These are phyloP conservation scores for Neocucurbitaria cava DNA, from an alignment of 2,329 filamentous ascomycete species.

Conservation along the genomic window DNA sequence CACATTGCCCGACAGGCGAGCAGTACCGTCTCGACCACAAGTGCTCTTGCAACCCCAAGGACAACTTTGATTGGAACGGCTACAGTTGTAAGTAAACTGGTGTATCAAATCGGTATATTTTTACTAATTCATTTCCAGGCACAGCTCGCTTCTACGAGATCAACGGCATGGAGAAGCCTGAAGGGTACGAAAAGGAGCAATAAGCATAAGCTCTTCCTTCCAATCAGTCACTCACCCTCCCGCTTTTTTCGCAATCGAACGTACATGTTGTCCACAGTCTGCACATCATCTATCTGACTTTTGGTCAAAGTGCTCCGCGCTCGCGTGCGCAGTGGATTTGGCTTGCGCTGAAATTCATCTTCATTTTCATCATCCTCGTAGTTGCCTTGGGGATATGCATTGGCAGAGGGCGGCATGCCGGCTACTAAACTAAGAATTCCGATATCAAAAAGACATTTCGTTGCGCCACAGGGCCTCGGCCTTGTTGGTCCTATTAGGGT, in stretches of 20 bases:
- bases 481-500: neutral
- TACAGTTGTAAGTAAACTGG: conserved; percentile 80
- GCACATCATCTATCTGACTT: conserved; percentile 38
- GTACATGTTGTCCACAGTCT: conserved; percentile 2
- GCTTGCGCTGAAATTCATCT: conserved; percentile 26
- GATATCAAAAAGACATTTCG: conserved; percentile 5
- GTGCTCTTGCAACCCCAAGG: conserved; percentile 92
- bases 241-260: conserved; percentile 6
- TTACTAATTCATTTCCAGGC: conserved; percentile 64
- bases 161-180: conserved; percentile 81
- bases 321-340: conserved; percentile 30
- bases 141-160: conserved; percentile 86
- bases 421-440: conserved; percentile 5
- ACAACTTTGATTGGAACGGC: conserved; percentile 99
- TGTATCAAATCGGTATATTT: too few species aligned
- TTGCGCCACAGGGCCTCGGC: neutral
- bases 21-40: conserved; percentile 82
- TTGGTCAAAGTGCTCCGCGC: conserved; percentile 36
- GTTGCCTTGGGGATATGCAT: conserved; percentile 23
- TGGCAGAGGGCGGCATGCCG: conserved; percentile 7
- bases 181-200: conserved; percentile 79
- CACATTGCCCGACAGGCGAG: conserved; percentile 93
- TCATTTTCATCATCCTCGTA: conserved; percentile 25
- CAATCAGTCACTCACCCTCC: conserved; percentile 12
- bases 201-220: conserved; percentile 40